Evolutionary conservation across 148 eudicot genomes (phyloP), one percentile per base, ranked within the genome.

Genomic region (Arbutus unedo): DNA sequence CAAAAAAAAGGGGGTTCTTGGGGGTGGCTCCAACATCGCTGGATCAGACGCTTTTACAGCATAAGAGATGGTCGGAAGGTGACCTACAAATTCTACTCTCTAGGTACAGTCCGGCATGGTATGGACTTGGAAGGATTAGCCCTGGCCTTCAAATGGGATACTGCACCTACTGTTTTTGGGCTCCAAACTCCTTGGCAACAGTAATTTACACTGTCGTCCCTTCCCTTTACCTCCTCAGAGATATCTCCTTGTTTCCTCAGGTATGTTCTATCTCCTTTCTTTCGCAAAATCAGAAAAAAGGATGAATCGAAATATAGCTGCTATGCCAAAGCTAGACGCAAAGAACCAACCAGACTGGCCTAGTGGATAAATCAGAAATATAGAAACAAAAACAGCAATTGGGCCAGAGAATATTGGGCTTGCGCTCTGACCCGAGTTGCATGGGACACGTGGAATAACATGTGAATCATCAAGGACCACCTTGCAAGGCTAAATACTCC

Each of bases 21-120:
- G 99, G 99, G 5, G 71, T 90, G 23, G 87, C 85, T n/a, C 85
- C 91, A n/a, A 92, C 91, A 2, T 86, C 93, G 13, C 85, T 94
- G 23, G 89, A 73, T 72, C 95, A 91, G 70, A 50, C 89, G 50
- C 81, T 96, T 16, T 84, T 94, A 79, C 97, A 93, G 70, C 97
- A 94, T 50, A 93, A 91, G 85, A 91, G 99, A 86, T 96, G 99
- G 99, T 88, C 98, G 6, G 98, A 94, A 85, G 99, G 99, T 8
- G 84, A 93, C 41, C 81, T 96, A 0, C 92, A 89, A 79, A 88
- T 96, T 73, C 51, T 93, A 79, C 80, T 96, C 23, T 92, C 95
- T 53, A 85, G 85, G 82, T 83, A 94, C 74, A 90, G 93, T 80
- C 98, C 98, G 48, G 78, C 88, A 3, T 83, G 86, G 85, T 88